A percentile compares a stretch with the other conserved stretches of the same genome.
Evolutionary conservation across 2,329 filamentous ascomycete genomes (phyloP).

Genomic region (Fusarium aywerte): DNA sequence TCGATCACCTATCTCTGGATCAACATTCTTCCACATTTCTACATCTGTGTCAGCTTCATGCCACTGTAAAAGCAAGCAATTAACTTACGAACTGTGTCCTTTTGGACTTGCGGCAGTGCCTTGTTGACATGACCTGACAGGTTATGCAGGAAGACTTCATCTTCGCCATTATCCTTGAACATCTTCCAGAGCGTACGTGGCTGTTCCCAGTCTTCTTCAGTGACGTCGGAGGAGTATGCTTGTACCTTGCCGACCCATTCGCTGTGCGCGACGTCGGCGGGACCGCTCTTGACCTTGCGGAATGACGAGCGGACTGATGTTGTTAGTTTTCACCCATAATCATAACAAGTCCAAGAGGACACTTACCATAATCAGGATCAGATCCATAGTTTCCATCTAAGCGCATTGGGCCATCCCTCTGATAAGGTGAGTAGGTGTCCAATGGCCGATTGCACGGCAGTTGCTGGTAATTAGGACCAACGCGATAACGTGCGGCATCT

Average conservation of each 20-base stretch:
- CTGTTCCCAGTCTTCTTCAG: constrained; percentile 5
- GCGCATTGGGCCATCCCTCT: background rate
- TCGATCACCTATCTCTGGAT: background rate
- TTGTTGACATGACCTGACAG: constrained; percentile 1
- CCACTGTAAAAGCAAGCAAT: fast-evolving
- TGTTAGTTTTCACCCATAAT: background rate
- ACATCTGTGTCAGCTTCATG: fast-evolving
- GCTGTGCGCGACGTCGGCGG: background rate
- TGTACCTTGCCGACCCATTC: constrained; percentile 4
- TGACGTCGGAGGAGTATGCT: background rate
- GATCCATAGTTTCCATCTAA: constrained; percentile 2
- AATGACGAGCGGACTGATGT: background rate
- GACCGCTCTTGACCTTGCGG: constrained; percentile 1
- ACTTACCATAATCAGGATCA: background rate
- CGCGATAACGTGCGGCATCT: constrained; percentile 62
- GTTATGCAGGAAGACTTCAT: constrained; percentile 1
- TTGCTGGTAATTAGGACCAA: constrained; percentile 64
- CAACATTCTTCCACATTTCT: background rate
- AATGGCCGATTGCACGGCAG: constrained; percentile 51
- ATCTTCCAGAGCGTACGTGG: background rate
- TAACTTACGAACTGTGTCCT: constrained; percentile 1
- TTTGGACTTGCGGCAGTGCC: background rate
- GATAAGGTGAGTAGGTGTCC: background rate
- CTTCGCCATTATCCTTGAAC: background rate
- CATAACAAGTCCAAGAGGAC: fast-evolving